Evolutionary conservation across 179 eudicot species (phyloP), one percentile per base, ranked within the genome.

Genomic region (Drosera spatulata): DNA sequence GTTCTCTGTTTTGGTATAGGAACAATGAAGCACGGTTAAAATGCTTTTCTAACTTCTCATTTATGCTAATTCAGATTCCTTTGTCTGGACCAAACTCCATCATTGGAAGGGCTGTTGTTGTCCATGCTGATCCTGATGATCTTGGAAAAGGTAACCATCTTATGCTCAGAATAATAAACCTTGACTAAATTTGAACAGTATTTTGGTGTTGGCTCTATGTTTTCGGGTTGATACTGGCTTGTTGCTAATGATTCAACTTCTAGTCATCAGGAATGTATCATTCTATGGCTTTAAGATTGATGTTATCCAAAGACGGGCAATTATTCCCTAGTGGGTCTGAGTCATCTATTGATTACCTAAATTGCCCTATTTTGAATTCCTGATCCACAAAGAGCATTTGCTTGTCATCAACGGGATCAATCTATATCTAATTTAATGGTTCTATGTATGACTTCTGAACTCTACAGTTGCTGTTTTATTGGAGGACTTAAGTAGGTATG

Each of bases 121-220:
- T 90, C 67, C 95, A 90, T 78, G 97, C 76, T 57, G 93, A 90
- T 60, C 86, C 97, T 55, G 97, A 87, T 78, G 97, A 89, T 71
- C 89, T 90, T 68, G 97, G 97, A 73, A 81, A 71, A 74, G 97
- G 97, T 87, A 73, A 50, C 13, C 4, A 50, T 10, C 4, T 50
- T 50, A 4, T 50, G 2, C n/a, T 50, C n/a, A 10, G 13, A 10
- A 50, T 7, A 10, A 14, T 6, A 1, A 10, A 4, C 4, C 53
- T 50, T 5, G 4, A 7, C 13, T 4, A 10, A 46, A 7, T 6
- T 50, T 50, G 10, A 50, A 10, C 11, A 10, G 5, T 50, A 4
- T 50, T 50, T 50, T 14, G 4, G 53, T 10, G 13, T 4, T 50
- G 4, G 10, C 10, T 4, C 49, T 45, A 6, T 45, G 49, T 45